Conservation (phyloP, 306 rosid genomes). For the Cicer pinnatifidum region DNA sequence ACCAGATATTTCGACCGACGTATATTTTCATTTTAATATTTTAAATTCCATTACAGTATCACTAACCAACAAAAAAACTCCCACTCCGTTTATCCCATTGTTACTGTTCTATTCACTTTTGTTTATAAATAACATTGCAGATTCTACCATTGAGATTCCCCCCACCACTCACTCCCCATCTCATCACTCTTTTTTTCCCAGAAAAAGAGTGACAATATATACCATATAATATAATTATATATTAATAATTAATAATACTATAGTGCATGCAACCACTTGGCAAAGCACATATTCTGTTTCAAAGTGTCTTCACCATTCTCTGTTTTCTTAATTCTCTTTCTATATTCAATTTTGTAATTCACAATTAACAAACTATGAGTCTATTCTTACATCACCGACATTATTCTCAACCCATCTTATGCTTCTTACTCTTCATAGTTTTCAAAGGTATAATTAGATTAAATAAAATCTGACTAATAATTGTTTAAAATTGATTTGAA, state of each 20-base stretch:
- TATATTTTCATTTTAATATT: too few species aligned
- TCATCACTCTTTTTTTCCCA: constrained; percentile 47
- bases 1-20: constrained; percentile 7
- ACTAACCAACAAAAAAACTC: not conserved
- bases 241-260: not conserved
- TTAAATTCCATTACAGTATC: too few species aligned
- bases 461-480: too few species aligned
- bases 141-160: constrained; percentile 47
- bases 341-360: not conserved
- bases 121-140: constrained; percentile 46
- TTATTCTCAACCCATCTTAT: constrained; percentile 25
- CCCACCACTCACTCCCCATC: constrained; percentile 45
- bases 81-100: not conserved
- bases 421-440: constrained; percentile 46
- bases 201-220: constrained; percentile 32
- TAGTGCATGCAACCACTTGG: constrained; percentile 1
- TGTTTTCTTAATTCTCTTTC: constrained; percentile 10
- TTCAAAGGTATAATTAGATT: constrained; percentile 28
- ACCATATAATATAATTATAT: not conserved
- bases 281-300: constrained; percentile 25
- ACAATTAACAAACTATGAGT: constrained; percentile 45
- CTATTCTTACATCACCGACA: constrained; percentile 30
- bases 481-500: too few species aligned
- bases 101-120: not conserved
- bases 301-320: constrained; percentile 11